A percentile compares a stretch with the other conserved stretches of the same genome.
Conservation (phyloP, 2,329 filamentous ascomycete genomes). For the Epichloe glyceriae region DNA sequence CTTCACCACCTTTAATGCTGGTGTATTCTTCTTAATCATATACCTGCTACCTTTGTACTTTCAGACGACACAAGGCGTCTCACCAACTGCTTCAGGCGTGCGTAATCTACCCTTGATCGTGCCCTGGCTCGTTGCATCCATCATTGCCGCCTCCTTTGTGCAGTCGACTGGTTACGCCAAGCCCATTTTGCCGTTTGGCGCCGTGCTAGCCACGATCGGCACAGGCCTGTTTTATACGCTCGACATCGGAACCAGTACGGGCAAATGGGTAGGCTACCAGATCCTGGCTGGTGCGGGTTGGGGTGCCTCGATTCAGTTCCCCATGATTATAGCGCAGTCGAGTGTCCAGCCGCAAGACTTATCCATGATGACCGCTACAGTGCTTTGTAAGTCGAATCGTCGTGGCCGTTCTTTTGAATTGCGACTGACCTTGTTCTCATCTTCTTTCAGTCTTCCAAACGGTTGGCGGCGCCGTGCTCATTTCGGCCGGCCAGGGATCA, state of each 20-base stretch:
- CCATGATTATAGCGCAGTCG: slow-evolving; percentile 25
- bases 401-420: not conserved
- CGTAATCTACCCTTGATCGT: slow-evolving; percentile 27
- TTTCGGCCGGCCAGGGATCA: not conserved
- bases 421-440: not conserved
- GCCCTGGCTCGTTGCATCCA: slow-evolving; percentile 16
- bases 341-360: not conserved
- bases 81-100: slow-evolving; percentile 28
- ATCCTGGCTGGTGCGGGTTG: slow-evolving; percentile 25
- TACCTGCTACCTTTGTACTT: slow-evolving; percentile 34
- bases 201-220: slow-evolving; percentile 22
- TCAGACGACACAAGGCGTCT: slow-evolving; percentile 28
- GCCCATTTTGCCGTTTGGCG: slow-evolving; percentile 27
- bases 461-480: not conserved
- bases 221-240: slow-evolving; percentile 31
- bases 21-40: slow-evolving; percentile 17
- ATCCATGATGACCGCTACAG: slow-evolving; percentile 7
- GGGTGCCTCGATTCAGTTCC: slow-evolving; percentile 26
- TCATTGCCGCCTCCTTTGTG: not conserved
- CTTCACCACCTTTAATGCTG: slow-evolving; percentile 26
- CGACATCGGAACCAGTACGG: slow-evolving; percentile 17
- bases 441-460: not conserved
- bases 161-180: slow-evolving; percentile 27
- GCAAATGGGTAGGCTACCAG: slow-evolving; percentile 33
- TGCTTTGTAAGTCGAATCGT: slow-evolving; percentile 25